Evolutionary conservation across 768 basidiomycete species (phyloP).

Genomic region (Boletus reticulatus): DNA sequence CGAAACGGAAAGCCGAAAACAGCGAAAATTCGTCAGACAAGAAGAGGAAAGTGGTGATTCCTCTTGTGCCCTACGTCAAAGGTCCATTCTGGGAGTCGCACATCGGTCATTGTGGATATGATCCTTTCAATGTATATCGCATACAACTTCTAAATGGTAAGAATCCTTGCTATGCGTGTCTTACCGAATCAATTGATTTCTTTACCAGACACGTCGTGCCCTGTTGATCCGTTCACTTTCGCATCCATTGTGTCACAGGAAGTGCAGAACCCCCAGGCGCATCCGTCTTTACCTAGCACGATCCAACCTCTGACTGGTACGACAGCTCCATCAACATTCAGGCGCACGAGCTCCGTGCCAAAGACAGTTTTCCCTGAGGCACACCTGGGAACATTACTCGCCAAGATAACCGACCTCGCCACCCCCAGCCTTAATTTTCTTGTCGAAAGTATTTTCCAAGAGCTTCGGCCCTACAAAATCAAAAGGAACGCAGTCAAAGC

Average conservation of each 20-base stretch:
- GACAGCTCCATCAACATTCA: slow-evolving; percentile 22
- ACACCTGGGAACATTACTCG: slow-evolving; percentile 56
- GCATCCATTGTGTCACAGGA: slow-evolving; percentile 49
- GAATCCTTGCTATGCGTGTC: slow-evolving; percentile 13
- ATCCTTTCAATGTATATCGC: slow-evolving; percentile 69
- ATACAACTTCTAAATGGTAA: slow-evolving; percentile 86
- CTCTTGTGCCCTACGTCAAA: slow-evolving; percentile 75
- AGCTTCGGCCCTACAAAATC: slow-evolving; percentile 64
- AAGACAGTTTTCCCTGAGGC: slow-evolving; percentile 69
- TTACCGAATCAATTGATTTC: slow-evolving; percentile 1
- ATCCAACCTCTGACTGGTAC: slow-evolving; percentile 22
- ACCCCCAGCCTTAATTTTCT: slow-evolving; percentile 64
- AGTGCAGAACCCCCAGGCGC: slow-evolving; percentile 20
- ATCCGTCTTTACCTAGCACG: slow-evolving; percentile 40
- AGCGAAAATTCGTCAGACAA: slow-evolving; percentile 47
- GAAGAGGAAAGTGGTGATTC: slow-evolving; percentile 75
- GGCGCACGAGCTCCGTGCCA: slow-evolving; percentile 29
- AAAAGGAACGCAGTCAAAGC: slow-evolving; percentile 85
- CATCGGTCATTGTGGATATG: slow-evolving; percentile 65
- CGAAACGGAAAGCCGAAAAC: slow-evolving; percentile 69
- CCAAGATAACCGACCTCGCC: slow-evolving; percentile 60
- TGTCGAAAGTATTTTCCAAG: slow-evolving; percentile 70
- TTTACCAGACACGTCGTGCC: slow-evolving; percentile 61
- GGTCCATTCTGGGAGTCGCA: slow-evolving; percentile 79
- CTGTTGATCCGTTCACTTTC: slow-evolving; percentile 78